Evolutionary conservation across 106 monocot species (phyloP), one percentile per base, ranked within the genome.

Genomic region (Allium fistulosum): DNA sequence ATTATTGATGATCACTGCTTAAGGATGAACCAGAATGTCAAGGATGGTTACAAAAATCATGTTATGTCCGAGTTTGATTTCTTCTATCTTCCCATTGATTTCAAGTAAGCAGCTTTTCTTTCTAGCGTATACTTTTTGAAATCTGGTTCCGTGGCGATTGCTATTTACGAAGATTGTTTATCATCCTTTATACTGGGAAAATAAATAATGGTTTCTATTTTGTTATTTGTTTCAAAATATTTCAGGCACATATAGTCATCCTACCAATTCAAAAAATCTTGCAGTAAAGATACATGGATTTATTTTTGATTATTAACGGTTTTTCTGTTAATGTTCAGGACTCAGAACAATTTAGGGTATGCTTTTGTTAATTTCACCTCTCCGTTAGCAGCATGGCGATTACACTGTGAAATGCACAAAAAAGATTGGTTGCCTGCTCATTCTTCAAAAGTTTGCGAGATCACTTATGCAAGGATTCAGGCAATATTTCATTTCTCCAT

Each of bases 391-490:
- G 82, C 77, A 3, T 58, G 73, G 69, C 64, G 74, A 58, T 45
- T 82, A 14, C 59, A 82, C 69, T 46, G 49, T 4, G 62, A 48
- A 49, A 16, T 82, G 17, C 82, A 82, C 26, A 15, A 47, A 13
- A 64, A 61, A 49, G 8, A 16, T 15, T 82, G 82, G 82, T 49
- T 15, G 1, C 1, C 50, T 14, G 10, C 52, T 53, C 49, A 58
- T 6, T 82, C 82, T 22, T 65, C 55, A 5, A 82, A 82, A 74
- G 53, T 74, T 12, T 77, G 82, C 12, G 77, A 74, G 70, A 52
- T 82, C 58, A 82, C 81, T 9, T 80, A 75, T n/a, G 80, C 80
- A 6, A 70, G 71, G 11, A 66, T 80, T 18, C 80, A 80, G 80
- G 80, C 71, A 13, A 48, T 65, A 11, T 15, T 17, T 8, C 7